Base-by-base conservation (phyloP, 176 grass and related monocot species). In the Zoysia pacifica region DNA sequence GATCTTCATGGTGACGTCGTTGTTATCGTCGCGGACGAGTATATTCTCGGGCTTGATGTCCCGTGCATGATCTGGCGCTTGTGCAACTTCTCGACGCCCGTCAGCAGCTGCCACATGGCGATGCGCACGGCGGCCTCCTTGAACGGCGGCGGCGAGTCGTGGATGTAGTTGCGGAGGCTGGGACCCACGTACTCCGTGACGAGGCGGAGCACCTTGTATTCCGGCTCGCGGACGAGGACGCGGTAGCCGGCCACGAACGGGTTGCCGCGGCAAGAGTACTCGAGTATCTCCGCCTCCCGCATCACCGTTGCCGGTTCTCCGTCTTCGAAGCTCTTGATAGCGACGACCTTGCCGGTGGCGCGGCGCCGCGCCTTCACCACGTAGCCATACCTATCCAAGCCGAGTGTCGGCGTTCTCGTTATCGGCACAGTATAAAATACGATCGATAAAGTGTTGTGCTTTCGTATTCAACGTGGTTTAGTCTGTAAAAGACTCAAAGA, bases 41-140 rank as follows among this genome's bases (percentile, higher is more conserved):
- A 97, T 89, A 75, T 97, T 97, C 61, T 87, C 85, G 0, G 91
- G 91, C 80, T 94, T 97, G 65, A 97, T 90, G 75, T 97, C 91
- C 3, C 91, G 91, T 97, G 94, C 14, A 97, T 70, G 54, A 97
- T 88, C 87, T 18, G 47, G 6, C 42, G 67, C 69, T 10, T 41
- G 65, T 86, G 77, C 46, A 86, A 56, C 53, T 43, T 65, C 70
- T 62, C 18, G 69, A 74, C 69, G 8, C 68, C 77, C 10, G 13
- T 51, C 9, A 86, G 69, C 18, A 86, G 78, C 69, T 86, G 84
- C 63, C 69, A 51, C 84, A 81, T 87, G 67, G 47, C 35, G 2
- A 3, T 15, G 48, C 70, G 75, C 83, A 79, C 83, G 0, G 70
- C 61, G 11, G 38, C 38, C 48, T 87, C 77, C 38, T 43, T 7